Evolutionary conservation across 2,329 filamentous ascomycete species (phyloP).

Genomic region (Blumeriella jaapii): DNA sequence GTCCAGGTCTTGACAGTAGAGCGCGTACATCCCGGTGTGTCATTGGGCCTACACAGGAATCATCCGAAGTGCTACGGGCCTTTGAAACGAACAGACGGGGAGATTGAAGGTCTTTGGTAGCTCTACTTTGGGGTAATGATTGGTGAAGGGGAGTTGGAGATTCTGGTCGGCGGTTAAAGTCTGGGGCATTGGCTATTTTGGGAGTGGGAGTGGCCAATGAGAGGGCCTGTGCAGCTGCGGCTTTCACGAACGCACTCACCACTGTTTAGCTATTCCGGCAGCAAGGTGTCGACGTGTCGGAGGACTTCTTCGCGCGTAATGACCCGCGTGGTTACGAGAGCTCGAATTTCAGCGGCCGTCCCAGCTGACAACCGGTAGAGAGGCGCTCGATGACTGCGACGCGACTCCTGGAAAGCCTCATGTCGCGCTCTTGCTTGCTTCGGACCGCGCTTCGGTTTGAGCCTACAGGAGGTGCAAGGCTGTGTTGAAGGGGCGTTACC

Average conservation of each 20-base stretch:
- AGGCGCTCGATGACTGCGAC: not conserved
- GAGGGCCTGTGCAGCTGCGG: too few species aligned
- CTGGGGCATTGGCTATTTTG: constrained; percentile 13
- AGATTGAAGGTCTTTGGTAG: constrained; percentile 4
- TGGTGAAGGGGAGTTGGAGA: constrained; percentile 14
- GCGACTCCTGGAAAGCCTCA: constrained; percentile 3
- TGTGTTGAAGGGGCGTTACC: too few species aligned
- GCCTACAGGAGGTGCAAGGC: not conserved
- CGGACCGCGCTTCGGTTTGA: not conserved
- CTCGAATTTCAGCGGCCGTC: too few species aligned
- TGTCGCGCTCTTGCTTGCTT: constrained; percentile 6
- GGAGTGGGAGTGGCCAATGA: constrained; percentile 5
- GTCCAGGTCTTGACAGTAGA: constrained; percentile 16
- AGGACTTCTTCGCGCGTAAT: too few species aligned
- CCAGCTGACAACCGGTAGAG: not conserved
- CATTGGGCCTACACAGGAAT: constrained; percentile 18
- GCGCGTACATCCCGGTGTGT: constrained; percentile 19
- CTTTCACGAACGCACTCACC: too few species aligned
- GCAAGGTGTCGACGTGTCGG: too few species aligned
- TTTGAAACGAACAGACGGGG: constrained; percentile 22
- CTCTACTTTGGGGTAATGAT: constrained; percentile 5
- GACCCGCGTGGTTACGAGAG: too few species aligned
- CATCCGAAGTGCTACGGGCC: constrained; percentile 5
- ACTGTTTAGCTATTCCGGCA: too few species aligned
- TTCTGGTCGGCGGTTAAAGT: constrained; percentile 9